Percentiles rank a stretch among this genome's conserved stretches.
Evolutionary conservation across 2,329 filamentous ascomycete species (phyloP).

Genomic region (Fonsecaea pugnacius): DNA sequence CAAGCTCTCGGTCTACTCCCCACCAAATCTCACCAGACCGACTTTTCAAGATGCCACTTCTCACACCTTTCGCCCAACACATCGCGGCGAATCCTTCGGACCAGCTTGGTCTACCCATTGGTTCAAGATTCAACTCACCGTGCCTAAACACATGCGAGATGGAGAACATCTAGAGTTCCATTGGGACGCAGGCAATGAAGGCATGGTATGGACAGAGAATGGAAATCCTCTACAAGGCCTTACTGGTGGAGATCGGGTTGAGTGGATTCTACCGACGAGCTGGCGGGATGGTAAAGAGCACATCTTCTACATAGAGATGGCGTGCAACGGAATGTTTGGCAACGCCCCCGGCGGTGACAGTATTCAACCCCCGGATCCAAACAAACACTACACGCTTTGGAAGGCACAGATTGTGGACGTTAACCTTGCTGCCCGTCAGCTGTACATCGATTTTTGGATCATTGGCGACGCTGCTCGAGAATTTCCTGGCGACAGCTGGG

Average conservation of each 20-base stretch:
- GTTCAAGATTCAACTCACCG: constrained; percentile 82
- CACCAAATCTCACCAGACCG: constrained; percentile 76
- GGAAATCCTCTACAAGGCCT: constrained; percentile 90
- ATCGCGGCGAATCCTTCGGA: constrained; percentile 79
- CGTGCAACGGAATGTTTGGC: constrained; percentile 98
- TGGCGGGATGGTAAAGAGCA: constrained; percentile 87
- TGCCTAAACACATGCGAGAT: constrained; percentile 72
- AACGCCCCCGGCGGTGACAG: constrained; percentile 81
- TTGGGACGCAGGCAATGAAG: constrained; percentile 95
- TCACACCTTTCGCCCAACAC: constrained; percentile 75
- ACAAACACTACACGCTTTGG: constrained; percentile 75
- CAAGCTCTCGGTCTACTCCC: constrained; percentile 83
- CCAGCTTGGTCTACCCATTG: constrained; percentile 98
- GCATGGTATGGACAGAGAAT: constrained; percentile 87
- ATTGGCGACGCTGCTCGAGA: constrained; percentile 89
- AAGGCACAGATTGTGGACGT: constrained; percentile 87
- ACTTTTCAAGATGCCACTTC: constrained; percentile 80
- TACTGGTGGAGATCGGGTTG: constrained; percentile 84
- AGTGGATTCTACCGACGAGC: constrained; percentile 84
- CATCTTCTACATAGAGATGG: constrained; percentile 95
- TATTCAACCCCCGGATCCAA: constrained; percentile 86
- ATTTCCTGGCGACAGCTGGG: constrained; percentile 84
- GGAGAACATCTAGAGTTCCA: constrained; percentile 90
- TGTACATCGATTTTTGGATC: constrained; percentile 95
- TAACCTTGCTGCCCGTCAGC: constrained; percentile 78